phyloP scores from a whole-genome alignment of 768 basidiomycete genomes.

The Gloeopeniophorella convolvens region DNA sequence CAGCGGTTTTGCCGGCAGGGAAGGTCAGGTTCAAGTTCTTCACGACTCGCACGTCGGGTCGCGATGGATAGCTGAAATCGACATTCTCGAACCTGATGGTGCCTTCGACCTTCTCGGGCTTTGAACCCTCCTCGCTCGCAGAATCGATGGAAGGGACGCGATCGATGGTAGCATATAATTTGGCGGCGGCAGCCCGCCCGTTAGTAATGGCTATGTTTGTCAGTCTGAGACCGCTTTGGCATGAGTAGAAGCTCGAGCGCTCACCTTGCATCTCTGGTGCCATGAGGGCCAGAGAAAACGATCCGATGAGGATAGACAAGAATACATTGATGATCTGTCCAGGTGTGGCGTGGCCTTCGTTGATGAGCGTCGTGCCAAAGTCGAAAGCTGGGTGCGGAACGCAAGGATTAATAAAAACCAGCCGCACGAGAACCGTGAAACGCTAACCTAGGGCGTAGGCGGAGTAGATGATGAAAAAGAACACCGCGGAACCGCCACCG shows the following conservation, averaged over 20 bases:
- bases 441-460: slow-evolving; percentile 78
- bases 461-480: slow-evolving; percentile 81
- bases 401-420: too few species aligned
- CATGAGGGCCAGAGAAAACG: slow-evolving; percentile 79
- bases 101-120: slow-evolving; percentile 62
- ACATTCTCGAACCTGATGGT: slow-evolving; percentile 70
- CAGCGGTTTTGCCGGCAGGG: slow-evolving; percentile 69
- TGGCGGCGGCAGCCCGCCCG: slow-evolving; percentile 82
- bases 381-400: too few species aligned
- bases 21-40: slow-evolving; percentile 63
- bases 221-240: too few species aligned
- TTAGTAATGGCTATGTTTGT: slow-evolving; percentile 80
- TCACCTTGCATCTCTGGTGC: slow-evolving; percentile 84
- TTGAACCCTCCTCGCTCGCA: slow-evolving; percentile 54
- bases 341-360: slow-evolving; percentile 47
- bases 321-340: slow-evolving; percentile 82
- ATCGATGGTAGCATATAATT: slow-evolving; percentile 83
- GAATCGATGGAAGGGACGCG: slow-evolving; percentile 86
- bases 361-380: slow-evolving; percentile 84
- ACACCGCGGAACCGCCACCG: slow-evolving; percentile 56
- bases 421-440: too few species aligned
- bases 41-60: slow-evolving; percentile 73
- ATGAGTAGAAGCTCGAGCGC: too few species aligned
- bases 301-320: slow-evolving; percentile 79
- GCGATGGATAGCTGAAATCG: slow-evolving; percentile 81